Evolutionary conservation across 148 eudicot genomes (phyloP).

Genomic region (Rhododendron mucronatum): DNA sequence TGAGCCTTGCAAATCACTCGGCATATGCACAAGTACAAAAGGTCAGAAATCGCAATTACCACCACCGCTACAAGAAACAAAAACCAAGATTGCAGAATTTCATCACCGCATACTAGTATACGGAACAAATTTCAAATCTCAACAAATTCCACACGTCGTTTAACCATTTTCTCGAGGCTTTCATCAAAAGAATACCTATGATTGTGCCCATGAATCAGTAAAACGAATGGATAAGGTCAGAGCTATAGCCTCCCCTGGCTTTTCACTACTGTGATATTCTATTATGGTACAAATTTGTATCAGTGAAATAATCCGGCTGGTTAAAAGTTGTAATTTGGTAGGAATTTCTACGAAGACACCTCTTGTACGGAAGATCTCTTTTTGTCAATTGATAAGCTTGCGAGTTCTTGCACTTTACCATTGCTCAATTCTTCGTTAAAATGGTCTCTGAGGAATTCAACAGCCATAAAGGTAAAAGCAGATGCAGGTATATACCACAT

Average conservation of each 20-base stretch:
- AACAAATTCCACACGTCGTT: background rate
- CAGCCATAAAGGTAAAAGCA: slow-evolving; percentile 89
- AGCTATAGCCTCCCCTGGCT: background rate
- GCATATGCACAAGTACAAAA: background rate
- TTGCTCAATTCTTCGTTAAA: slow-evolving; percentile 31
- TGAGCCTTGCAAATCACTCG: background rate
- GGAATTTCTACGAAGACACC: slow-evolving; percentile 15
- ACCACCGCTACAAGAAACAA: background rate
- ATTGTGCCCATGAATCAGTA: background rate
- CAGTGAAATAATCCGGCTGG: background rate
- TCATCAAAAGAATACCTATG: background rate
- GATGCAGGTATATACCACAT: slow-evolving; percentile 91
- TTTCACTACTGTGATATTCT: background rate
- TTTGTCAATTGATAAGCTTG: slow-evolving; percentile 52
- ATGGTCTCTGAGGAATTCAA: slow-evolving; percentile 76
- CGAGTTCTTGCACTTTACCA: slow-evolving; percentile 23
- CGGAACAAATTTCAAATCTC: background rate
- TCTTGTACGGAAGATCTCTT: slow-evolving; percentile 48
- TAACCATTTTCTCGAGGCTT: background rate
- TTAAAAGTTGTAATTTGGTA: background rate
- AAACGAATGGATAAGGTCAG: background rate
- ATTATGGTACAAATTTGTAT: background rate
- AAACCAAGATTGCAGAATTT: background rate
- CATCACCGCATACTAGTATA: background rate
- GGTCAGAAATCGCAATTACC: background rate